Percentiles rank a stretch among this genome's conserved stretches.
Conservation (phyloP, 108 stramenopile genomes). For the Cyclotella baltica region DNA sequence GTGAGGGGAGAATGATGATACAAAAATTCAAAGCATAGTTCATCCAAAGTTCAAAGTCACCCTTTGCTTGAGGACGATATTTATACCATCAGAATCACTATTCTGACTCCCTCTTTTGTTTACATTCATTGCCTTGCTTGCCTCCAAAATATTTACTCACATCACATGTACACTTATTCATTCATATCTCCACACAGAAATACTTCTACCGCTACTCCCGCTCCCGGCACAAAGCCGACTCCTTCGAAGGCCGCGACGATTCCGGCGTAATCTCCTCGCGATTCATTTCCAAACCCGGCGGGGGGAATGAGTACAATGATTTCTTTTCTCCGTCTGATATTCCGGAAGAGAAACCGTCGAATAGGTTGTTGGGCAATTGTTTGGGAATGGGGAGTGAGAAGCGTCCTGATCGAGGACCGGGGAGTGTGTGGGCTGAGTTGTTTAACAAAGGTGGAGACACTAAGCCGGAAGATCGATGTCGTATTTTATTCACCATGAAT, state of each 20-base stretch:
- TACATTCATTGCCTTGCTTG: slow-evolving; percentile 1
- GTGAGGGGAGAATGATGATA: slow-evolving; percentile 57
- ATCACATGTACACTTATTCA: slow-evolving; percentile 24
- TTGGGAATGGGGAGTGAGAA: slow-evolving; percentile 79
- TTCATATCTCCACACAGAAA: slow-evolving; percentile 65
- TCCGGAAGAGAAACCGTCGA: slow-evolving; percentile 55
- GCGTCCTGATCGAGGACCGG: slow-evolving; percentile 60
- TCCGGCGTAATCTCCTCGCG: slow-evolving; percentile 86
- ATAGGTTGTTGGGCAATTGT: slow-evolving; percentile 80
- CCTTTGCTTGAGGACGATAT: slow-evolving; percentile 68
- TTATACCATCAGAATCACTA: slow-evolving; percentile 65
- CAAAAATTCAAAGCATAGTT: slow-evolving; percentile 65
- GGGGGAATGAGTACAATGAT: slow-evolving; percentile 52
- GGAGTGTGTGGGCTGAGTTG: slow-evolving; percentile 77
- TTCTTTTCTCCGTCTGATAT: slow-evolving; percentile 53
- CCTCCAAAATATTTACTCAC: neutral
- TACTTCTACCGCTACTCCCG: slow-evolving; percentile 88
- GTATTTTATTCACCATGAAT: slow-evolving; percentile 83
- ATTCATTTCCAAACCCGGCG: slow-evolving; percentile 67
- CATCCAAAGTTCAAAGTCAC: slow-evolving; percentile 69
- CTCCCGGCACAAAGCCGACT: slow-evolving; percentile 87
- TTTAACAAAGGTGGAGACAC: slow-evolving; percentile 50
- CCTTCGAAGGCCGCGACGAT: slow-evolving; percentile 90
- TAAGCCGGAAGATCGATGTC: slow-evolving; percentile 72
- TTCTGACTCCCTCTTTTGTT: slow-evolving; percentile 47